phyloP scores from a whole-genome alignment of 805 yeast genomes.

The Yamadazyma olivae region DNA sequence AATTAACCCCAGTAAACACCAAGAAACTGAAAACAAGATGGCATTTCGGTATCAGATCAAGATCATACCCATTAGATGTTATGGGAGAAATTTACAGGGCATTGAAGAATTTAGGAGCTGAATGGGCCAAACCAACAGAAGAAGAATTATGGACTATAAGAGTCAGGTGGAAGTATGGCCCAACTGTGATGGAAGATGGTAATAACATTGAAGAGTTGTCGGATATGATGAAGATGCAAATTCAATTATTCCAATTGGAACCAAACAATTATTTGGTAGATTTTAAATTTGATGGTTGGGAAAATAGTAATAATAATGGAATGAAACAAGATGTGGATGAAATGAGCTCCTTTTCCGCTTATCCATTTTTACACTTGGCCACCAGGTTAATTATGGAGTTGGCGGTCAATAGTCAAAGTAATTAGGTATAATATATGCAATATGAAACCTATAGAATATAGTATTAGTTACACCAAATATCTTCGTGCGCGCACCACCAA shows the following conservation, averaged over 20 bases:
- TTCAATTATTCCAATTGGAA: conserved; percentile 91
- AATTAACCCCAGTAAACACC: conserved; percentile 53
- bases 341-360: conserved; percentile 88
- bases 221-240: conserved; percentile 93
- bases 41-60: conserved; percentile 97
- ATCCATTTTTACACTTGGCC: conserved; percentile 90
- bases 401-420: conserved; percentile 84
- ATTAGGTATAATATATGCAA: background rate
- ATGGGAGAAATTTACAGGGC: conserved; percentile 99
- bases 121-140: conserved; percentile 94
- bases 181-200: conserved; percentile 5
- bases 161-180: conserved; percentile 87
- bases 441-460: no score
- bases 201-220: conserved; percentile 24
- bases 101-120: conserved; percentile 88
- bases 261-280: conserved; percentile 95
- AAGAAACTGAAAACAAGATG: conserved; percentile 93
- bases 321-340: conserved; percentile 52
- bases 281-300: conserved; percentile 98
- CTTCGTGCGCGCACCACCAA: no score
- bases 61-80: conserved; percentile 95
- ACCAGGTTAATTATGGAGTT: conserved; percentile 92
- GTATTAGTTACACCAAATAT: no score
- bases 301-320: conserved; percentile 29
- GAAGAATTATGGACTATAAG: conserved; percentile 95